Evolutionary conservation across 352 stramenopile species (phyloP).

Genomic region (Labyrinthula sp.): DNA sequence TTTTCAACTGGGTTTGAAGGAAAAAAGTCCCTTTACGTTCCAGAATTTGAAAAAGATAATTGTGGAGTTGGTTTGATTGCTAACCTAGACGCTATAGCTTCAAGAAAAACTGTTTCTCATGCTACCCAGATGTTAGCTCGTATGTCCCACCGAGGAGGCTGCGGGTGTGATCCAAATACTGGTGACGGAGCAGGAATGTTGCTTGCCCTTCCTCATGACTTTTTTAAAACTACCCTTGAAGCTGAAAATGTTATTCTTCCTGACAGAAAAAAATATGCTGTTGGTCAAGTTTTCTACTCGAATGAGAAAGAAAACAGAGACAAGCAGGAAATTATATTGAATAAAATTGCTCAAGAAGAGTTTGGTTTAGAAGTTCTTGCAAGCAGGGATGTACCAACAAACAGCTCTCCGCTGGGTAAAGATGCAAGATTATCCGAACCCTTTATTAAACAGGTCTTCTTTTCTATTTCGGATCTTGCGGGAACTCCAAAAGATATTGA

Average conservation of each 20-base stretch:
- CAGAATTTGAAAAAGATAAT: constrained; percentile 36
- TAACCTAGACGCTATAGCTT: constrained; percentile 69
- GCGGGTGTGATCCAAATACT: constrained; percentile 75
- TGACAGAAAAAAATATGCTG: constrained; percentile 56
- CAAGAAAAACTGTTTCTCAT: constrained; percentile 49
- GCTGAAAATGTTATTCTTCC: constrained; percentile 52
- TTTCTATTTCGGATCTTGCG: constrained; percentile 41
- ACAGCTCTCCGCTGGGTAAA: constrained; percentile 69
- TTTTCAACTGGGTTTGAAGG: too few species aligned
- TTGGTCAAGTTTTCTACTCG: constrained; percentile 65
- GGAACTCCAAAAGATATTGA: constrained; percentile 46
- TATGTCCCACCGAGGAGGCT: constrained; percentile 79
- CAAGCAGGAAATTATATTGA: constrained; percentile 41
- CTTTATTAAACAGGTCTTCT: constrained; percentile 77
- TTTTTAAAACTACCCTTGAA: constrained; percentile 57
- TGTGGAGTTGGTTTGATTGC: constrained; percentile 85
- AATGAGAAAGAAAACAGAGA: constrained; percentile 40
- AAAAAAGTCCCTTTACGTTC: constrained; percentile 37
- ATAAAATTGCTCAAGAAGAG: constrained; percentile 44
- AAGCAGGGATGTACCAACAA: constrained; percentile 70
- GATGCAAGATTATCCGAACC: constrained; percentile 73
- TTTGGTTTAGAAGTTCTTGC: constrained; percentile 71
- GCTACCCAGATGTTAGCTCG: constrained; percentile 87
- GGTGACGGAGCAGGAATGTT: constrained; percentile 60
- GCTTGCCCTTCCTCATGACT: constrained; percentile 79